Base-by-base conservation (phyloP, 2,329 filamentous ascomycete species). In the Beauveria sp. region DNA sequence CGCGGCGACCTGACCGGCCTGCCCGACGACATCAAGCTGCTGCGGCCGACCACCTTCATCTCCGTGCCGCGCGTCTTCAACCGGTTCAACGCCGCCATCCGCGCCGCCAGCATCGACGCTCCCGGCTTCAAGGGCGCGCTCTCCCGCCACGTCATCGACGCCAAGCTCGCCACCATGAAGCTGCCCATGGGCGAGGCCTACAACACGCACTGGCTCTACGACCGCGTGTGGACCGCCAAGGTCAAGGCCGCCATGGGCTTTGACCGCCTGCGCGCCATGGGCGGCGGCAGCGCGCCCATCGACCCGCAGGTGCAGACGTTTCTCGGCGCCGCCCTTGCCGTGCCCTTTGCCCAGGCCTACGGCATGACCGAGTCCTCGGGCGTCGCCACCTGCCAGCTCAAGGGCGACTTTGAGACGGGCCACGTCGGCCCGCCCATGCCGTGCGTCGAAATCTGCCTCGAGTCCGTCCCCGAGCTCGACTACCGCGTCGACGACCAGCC, bases 341-440 rank as follows among this genome's bases (percentile, higher is more conserved):
- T 88, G 75, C 81, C 86, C 70, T 89, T 98, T 70, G 75, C 84
- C 38, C 93, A 98, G 76, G 95, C 93, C 34, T 99, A 93, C 73
- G 95, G 95, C 54, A 80, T 99, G 73, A 99, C 95, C 1, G 95
- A 99, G 77, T 90, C 92, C 1, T 97, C 96, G 70, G 92, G 93
- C 49, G 83, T 88, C 34, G 86, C 84, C 24, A 81, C 88, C 14
- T 83, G 85, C 42, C 95, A 98, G 77, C 69, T 84, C 12, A 73
- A 78, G 2, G 82, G 65, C 52, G 95, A 99, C 73, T 86, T 90
- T 71, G 83, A 82, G 9, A 78, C 87, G 5, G 92, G 91, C 64
- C 96, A 92, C 76, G 93, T 93, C 67, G 95, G 95, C 58, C 86
- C 83, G 5, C 81, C 92, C 0, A 81, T 84, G 64, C 80, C 86